phyloP scores from a whole-genome alignment of 2,329 filamentous ascomycete genomes.

The Neofusicoccum ribis region DNA sequence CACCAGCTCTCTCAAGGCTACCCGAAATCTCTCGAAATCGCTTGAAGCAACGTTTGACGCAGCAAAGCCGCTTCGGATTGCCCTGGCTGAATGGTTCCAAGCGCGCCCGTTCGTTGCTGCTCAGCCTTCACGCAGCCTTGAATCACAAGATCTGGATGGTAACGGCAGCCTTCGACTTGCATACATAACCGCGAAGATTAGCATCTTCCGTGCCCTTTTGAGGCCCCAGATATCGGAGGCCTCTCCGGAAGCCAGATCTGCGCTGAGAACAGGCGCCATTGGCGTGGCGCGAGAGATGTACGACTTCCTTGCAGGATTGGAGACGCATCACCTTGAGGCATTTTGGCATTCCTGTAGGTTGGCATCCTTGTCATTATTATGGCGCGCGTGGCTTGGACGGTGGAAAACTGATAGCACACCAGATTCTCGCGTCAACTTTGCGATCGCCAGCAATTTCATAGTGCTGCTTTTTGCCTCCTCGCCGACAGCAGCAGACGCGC shows the following conservation, averaged over 20 bases:
- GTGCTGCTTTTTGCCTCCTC: constrained; percentile 35
- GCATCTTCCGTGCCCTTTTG: constrained; percentile 53
- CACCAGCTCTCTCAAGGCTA: constrained; percentile 28
- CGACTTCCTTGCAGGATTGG: constrained; percentile 31
- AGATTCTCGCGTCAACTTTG: constrained; percentile 38
- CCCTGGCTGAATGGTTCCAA: constrained; percentile 52
- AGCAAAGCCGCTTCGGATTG: constrained; percentile 51
- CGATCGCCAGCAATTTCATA: constrained; percentile 36
- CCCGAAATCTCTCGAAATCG: constrained; percentile 46
- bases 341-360: constrained; percentile 38
- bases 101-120: constrained; percentile 42
- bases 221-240: constrained; percentile 38
- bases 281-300: constrained; percentile 32
- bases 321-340: constrained; percentile 32
- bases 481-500: constrained; percentile 28
- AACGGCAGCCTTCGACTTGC: constrained; percentile 52
- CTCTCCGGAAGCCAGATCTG: constrained; percentile 30
- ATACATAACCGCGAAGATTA: constrained; percentile 54
- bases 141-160: constrained; percentile 47
- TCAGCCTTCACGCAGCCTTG: constrained; percentile 20
- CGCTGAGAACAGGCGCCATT: constrained; percentile 32
- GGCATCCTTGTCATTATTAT: background rate
- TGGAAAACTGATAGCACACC: background rate
- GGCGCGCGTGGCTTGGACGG: no score
- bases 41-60: constrained; percentile 46